These are phyloP conservation scores for Micromonas commoda DNA, from an alignment of 139 green algal genomes.

Conservation along the genomic window DNA sequence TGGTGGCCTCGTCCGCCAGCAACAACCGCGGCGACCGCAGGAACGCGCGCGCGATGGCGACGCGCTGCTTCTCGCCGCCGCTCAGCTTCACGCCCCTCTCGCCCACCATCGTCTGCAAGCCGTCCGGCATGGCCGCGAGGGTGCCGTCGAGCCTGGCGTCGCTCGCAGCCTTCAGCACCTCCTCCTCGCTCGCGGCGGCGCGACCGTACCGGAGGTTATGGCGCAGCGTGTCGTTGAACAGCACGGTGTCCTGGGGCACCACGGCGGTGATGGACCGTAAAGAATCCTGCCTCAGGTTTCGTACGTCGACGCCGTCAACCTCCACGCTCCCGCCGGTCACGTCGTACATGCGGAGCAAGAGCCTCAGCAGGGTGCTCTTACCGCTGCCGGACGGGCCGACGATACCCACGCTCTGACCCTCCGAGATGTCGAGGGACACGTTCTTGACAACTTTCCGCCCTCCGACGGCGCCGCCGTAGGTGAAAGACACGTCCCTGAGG, in stretches of 20 bases:
- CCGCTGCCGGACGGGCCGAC: conserved; percentile 75
- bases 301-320: conserved; percentile 69
- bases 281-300: background rate
- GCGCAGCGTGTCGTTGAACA: conserved; percentile 75
- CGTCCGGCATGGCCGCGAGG: conserved; percentile 10
- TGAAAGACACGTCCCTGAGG: conserved; percentile 54
- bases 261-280: conserved; percentile 1
- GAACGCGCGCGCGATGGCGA: conserved; percentile 49
- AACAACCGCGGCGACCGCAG: conserved; percentile 39
- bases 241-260: conserved; percentile 64
- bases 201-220: conserved; percentile 80
- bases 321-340: conserved; percentile 54
- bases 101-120: conserved; percentile 28
- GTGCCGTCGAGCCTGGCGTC: conserved; percentile 5
- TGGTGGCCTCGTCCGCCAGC: conserved; percentile 49
- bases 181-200: conserved; percentile 8
- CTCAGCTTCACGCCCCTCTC: conserved; percentile 34
- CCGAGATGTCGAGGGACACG: background rate
- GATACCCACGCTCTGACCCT: conserved; percentile 35
- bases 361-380: conserved; percentile 78
- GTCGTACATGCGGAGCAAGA: conserved; percentile 80
- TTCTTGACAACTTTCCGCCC: conserved; percentile 2
- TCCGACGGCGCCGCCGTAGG: conserved; percentile 45
- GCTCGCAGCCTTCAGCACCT: background rate
- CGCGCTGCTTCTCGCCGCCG: conserved; percentile 43